These are phyloP conservation scores for Camellia granthamiana DNA, from an alignment of 148 eudicot genomes.

Conservation along the genomic window DNA sequence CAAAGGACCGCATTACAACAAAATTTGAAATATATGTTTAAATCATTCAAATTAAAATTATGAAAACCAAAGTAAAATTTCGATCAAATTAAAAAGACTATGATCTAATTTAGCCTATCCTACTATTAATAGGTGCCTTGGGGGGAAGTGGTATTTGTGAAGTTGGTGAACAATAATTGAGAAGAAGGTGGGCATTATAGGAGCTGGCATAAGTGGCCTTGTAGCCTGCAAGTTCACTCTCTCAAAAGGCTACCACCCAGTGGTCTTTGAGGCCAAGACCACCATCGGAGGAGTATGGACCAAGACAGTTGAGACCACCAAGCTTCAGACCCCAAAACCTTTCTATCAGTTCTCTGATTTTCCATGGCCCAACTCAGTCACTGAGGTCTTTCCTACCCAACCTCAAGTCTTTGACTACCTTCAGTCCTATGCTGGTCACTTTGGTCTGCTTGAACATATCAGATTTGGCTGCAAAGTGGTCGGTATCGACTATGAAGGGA, in stretches of 20 bases:
- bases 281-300: constrained; percentile 76
- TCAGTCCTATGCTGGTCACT: constrained; percentile 54
- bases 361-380: constrained; percentile 58
- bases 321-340: constrained; percentile 58
- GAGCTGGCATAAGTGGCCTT: constrained; percentile 75
- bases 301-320: constrained; percentile 51
- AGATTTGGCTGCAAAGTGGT: constrained; percentile 43
- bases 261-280: constrained; percentile 57
- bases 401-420: constrained; percentile 54
- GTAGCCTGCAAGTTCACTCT: constrained; percentile 76
- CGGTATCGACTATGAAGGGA: constrained; percentile 43
- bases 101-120: too few species aligned
- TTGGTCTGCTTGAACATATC: constrained; percentile 42
- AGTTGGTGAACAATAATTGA: not conserved
- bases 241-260: constrained; percentile 52
- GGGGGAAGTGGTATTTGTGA: too few species aligned
- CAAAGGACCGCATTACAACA: fast-evolving
- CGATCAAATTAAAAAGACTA: too few species aligned
- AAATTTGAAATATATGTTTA: too few species aligned
- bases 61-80: too few species aligned
- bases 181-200: constrained; percentile 45
- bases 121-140: too few species aligned
- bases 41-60: too few species aligned
- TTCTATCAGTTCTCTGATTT: constrained; percentile 69
- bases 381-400: constrained; percentile 37